Conservation (phyloP, 495 filamentous ascomycete species). For the Penicillium coffeae region DNA sequence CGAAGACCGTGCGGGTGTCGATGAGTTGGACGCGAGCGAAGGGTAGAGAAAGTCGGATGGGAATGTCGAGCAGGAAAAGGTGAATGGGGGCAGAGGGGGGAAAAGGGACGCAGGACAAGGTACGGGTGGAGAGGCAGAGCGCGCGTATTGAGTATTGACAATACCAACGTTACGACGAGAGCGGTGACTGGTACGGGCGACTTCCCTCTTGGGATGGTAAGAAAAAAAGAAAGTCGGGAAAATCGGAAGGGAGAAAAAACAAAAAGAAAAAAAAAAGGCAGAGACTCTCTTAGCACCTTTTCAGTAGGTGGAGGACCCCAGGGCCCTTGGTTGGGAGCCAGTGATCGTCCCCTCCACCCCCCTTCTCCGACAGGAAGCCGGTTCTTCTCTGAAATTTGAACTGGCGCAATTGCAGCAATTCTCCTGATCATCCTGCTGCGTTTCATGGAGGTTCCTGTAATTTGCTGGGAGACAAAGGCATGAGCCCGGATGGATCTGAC, state of each 20-base stretch:
- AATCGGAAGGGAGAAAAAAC: conserved; percentile 5
- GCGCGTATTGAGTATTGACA: background rate
- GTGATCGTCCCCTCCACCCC: conserved; percentile 18
- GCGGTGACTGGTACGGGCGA: background rate
- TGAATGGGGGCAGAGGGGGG: conserved; percentile 3
- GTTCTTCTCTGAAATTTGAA: background rate
- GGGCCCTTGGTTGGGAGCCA: conserved; percentile 15
- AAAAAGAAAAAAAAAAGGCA: conserved; percentile 9
- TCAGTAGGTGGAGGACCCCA: conserved; percentile 18
- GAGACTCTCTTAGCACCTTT: conserved; percentile 24
- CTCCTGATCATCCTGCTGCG: background rate
- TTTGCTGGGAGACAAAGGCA: background rate
- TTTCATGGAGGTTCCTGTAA: background rate
- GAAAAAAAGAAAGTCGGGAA: background rate
- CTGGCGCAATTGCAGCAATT: background rate
- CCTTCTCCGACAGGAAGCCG: background rate
- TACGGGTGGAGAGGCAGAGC: background rate
- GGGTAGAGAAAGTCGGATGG: background rate
- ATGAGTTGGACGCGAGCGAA: background rate
- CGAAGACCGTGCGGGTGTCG: background rate
- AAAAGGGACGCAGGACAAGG: background rate
- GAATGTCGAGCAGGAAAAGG: background rate
- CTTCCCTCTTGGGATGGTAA: background rate
- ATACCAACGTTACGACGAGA: background rate
- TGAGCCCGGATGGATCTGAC: no score